These are phyloP conservation scores for Rhizopogon vesiculosus DNA, from an alignment of 768 basidiomycete genomes.

Conservation along the genomic window DNA sequence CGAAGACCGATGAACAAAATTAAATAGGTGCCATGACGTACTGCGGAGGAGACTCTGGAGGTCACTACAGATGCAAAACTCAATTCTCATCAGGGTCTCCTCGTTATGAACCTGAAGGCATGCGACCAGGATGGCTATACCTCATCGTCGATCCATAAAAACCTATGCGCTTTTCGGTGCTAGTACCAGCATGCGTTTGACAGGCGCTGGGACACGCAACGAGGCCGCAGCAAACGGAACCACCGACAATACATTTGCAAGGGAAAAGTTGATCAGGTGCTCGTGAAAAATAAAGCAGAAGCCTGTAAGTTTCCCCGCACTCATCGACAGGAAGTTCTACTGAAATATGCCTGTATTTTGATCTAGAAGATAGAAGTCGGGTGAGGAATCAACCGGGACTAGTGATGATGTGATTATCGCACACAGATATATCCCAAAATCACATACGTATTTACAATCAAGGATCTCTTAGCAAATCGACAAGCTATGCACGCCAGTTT, in stretches of 20 bases:
- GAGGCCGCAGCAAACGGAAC: not conserved
- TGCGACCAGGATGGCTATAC: conserved; percentile 2
- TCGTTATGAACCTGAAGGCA: conserved; percentile 2
- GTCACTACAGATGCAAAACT: conserved; percentile 16
- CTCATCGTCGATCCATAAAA: not conserved
- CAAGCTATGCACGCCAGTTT: not conserved
- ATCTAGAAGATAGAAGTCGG: not conserved
- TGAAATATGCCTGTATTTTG: too few species aligned
- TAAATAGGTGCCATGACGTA: conserved; percentile 25
- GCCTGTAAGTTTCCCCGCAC: too few species aligned
- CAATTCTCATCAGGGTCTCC: not conserved
- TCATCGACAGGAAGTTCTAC: too few species aligned
- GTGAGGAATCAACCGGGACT: not conserved
- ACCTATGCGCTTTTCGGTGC: not conserved
- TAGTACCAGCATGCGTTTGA: not conserved
- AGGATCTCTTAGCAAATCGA: not conserved
- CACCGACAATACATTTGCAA: too few species aligned
- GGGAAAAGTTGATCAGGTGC: too few species aligned
- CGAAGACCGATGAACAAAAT: conserved; percentile 7
- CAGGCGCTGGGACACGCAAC: not conserved
- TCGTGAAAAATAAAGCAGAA: too few species aligned
- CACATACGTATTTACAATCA: not conserved
- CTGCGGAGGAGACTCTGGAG: conserved; percentile 9
- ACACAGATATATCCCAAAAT: not conserved
- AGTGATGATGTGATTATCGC: not conserved